phyloP scores from a whole-genome alignment of 805 yeast genomes.

The Maudiozyma pseudohumilis region DNA sequence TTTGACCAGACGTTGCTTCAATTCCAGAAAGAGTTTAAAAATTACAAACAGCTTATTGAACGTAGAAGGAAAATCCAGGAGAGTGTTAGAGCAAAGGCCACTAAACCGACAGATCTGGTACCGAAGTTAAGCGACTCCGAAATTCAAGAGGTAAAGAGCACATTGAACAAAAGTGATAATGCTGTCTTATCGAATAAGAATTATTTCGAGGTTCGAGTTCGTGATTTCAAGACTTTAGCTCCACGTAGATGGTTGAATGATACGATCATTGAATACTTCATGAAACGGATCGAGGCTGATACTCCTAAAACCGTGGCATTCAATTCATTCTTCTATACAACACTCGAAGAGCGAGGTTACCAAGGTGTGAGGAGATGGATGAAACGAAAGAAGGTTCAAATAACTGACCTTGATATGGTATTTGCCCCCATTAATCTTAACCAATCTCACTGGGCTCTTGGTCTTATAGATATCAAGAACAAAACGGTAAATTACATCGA shows the following conservation, averaged over 20 bases:
- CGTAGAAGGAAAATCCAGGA: slow-evolving; percentile 34
- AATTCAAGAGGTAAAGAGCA: slow-evolving; percentile 16
- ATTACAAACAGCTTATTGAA: slow-evolving; percentile 35
- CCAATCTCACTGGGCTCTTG: slow-evolving; percentile 87
- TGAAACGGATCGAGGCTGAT: slow-evolving; percentile 31
- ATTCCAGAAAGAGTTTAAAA: slow-evolving; percentile 32
- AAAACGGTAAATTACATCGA: slow-evolving; percentile 64
- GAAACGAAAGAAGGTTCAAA: slow-evolving; percentile 58
- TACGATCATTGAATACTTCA: slow-evolving; percentile 75
- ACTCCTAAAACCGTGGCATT: slow-evolving; percentile 50
- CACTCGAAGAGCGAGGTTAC: slow-evolving; percentile 63
- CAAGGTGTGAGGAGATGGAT: slow-evolving; percentile 79
- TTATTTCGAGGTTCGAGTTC: slow-evolving; percentile 48
- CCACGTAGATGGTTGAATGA: slow-evolving; percentile 85
- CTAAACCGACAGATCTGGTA: slow-evolving; percentile 16
- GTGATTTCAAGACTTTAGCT: slow-evolving; percentile 62
- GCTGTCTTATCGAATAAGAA: slow-evolving; percentile 23
- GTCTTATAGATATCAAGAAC: slow-evolving; percentile 56
- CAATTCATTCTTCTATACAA: slow-evolving; percentile 81
- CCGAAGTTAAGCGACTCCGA: slow-evolving; percentile 20
- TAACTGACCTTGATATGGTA: slow-evolving; percentile 53
- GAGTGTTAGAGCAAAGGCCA: slow-evolving; percentile 18
- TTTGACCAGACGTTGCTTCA: slow-evolving; percentile 24
- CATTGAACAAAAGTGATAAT: slow-evolving; percentile 23
- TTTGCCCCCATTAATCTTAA: slow-evolving; percentile 79